Percentiles rank a stretch among this genome's conserved stretches.
Conservation (phyloP, 2,329 filamentous ascomycete species). For the Myriosclerotinia duriaeana region DNA sequence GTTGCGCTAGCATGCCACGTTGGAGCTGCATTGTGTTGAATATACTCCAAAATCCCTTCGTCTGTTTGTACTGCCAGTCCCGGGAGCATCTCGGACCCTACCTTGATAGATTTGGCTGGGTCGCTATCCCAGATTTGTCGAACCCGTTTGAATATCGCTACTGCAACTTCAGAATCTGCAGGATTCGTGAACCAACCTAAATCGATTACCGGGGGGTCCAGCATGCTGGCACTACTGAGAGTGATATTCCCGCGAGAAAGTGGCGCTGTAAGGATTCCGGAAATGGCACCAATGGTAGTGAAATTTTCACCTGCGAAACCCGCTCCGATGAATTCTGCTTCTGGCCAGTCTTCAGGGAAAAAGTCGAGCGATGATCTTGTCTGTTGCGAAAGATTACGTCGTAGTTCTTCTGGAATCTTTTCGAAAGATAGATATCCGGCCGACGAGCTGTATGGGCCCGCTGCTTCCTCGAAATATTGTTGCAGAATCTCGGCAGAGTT, state of each 20-base stretch:
- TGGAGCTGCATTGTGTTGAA: constrained; percentile 4
- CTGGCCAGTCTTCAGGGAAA: constrained; percentile 26
- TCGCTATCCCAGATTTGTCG: constrained; percentile 37
- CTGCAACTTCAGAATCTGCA: constrained; percentile 46
- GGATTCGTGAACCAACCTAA: constrained; percentile 48
- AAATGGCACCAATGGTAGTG: constrained; percentile 3
- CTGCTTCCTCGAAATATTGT: constrained; percentile 15
- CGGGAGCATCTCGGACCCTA: constrained; percentile 9
- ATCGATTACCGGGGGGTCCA: constrained; percentile 43
- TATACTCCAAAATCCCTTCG: constrained; percentile 10
- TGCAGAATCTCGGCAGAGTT: background rate
- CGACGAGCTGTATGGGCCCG: constrained; percentile 12
- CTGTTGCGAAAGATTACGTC: background rate
- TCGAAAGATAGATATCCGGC: constrained; percentile 23
- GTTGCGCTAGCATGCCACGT: constrained; percentile 15
- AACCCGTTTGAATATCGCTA: constrained; percentile 46
- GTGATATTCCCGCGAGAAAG: constrained; percentile 41
- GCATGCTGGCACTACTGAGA: constrained; percentile 40
- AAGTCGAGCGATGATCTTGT: constrained; percentile 15
- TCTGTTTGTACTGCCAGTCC: background rate
- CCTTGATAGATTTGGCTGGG: background rate
- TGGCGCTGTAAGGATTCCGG: constrained; percentile 42
- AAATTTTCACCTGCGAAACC: constrained; percentile 12
- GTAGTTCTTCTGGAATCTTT: constrained; percentile 24
- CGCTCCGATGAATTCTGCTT: constrained; percentile 25